Base-by-base conservation (phyloP, 2,329 filamentous ascomycete species). In the Nothopassalora personata region DNA sequence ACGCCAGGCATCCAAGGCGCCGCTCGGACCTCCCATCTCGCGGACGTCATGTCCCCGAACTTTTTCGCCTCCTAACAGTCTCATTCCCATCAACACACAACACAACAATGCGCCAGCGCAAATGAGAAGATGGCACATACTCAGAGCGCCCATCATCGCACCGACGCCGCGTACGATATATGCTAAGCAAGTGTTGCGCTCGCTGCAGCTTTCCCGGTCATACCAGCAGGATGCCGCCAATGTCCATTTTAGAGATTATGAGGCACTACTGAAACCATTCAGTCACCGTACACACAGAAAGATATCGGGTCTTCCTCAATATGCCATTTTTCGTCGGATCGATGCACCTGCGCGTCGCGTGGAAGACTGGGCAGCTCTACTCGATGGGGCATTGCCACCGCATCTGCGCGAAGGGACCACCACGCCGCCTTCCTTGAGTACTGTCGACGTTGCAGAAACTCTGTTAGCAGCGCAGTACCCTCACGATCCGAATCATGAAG, bases 101-200 rank as follows among this genome's bases (percentile, higher is more conserved):
- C 34, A 47, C 45, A 33, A 56, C 53, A 54, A 66, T 68, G 66
- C 60, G 54, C 53, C 48, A 55, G 62, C 60, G 53, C 66, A 63
- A 66, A 68, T 68, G 66, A 65, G 61, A 68, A 67, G 62, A 67
- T 68, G 66, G 58, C 56, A 15, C 34, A 36, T 47, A 39, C 31
- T 50, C 23, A 47, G 36, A 50, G 54, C 49, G 54, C 61, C 51
- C 33, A 52, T 55, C 18, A 13, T 36, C 31, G 54, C n/a, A 43
- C 28, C 31, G 5, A 51, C 3, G 3, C 10, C 28, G 30, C 11
- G 27, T 10, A n/a, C 3, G 10, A 5, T 9, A 11, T 18, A 6
- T n/a, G 19, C 9, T 28, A 43, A 18, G 39, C 39, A 43, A 18
- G 39, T 4, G 39, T 43, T 18, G 39, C 18, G 39, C 5, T 18